Conservation (phyloP, 2,329 filamentous ascomycete genomes). For the Neofusicoccum parvum region DNA sequence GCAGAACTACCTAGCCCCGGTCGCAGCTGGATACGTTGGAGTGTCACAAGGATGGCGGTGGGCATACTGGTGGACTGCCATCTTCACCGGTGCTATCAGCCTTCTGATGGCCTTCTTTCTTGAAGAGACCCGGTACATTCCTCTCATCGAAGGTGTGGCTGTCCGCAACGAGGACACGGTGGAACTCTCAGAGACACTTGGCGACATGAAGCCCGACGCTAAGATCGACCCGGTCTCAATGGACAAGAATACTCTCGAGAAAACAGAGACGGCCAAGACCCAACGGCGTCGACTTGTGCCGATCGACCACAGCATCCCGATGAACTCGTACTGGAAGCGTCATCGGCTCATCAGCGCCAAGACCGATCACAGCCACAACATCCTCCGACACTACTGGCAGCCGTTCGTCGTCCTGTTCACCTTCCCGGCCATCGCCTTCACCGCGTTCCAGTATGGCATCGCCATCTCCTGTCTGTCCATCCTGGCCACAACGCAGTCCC, state of each 20-base stretch:
- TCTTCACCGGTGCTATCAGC: slow-evolving; percentile 52
- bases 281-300: slow-evolving; percentile 15
- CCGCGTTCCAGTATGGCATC: slow-evolving; percentile 43
- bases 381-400: slow-evolving; percentile 38
- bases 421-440: slow-evolving; percentile 46
- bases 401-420: slow-evolving; percentile 47
- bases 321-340: slow-evolving; percentile 37
- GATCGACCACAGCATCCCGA: slow-evolving; percentile 41
- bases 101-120: slow-evolving; percentile 60
- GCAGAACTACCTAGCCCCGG: slow-evolving; percentile 44
- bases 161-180: slow-evolving; percentile 18
- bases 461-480: slow-evolving; percentile 47
- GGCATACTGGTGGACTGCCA: slow-evolving; percentile 55
- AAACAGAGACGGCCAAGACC: slow-evolving; percentile 21
- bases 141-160: slow-evolving; percentile 52
- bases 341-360: slow-evolving; percentile 35
- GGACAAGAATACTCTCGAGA: not conserved
- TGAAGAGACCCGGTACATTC: slow-evolving; percentile 61
- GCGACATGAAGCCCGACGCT: not conserved
- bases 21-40: slow-evolving; percentile 39
- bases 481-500: slow-evolving; percentile 43
- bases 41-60: slow-evolving; percentile 39
- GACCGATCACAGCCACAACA: slow-evolving; percentile 32
- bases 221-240: not conserved
- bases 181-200: not conserved